Percentiles rank a stretch among this genome's conserved stretches.
phyloP scores from a whole-genome alignment of 2,329 filamentous ascomycete species.

The Colletotrichum coccodes region DNA sequence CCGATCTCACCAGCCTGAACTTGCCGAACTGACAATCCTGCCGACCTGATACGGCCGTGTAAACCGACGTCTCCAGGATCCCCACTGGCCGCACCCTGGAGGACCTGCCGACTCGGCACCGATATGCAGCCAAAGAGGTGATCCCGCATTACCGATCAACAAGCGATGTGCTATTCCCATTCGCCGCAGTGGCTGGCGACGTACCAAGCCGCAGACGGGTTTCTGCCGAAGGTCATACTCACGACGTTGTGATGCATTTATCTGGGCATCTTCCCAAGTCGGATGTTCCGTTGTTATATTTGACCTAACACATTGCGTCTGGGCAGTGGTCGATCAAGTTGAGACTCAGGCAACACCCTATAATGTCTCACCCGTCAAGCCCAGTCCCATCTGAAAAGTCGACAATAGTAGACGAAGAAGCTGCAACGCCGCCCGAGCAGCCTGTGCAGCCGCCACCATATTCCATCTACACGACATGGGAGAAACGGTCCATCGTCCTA shows the following conservation, averaged over 20 bases:
- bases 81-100: neutral
- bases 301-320: neutral
- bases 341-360: neutral
- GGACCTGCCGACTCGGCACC: constrained; percentile 27
- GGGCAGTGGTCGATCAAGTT: neutral
- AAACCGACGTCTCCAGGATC: neutral
- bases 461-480: constrained; percentile 49
- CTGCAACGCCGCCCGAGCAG: constrained; percentile 3
- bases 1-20: neutral
- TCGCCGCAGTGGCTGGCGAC: neutral
- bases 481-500: constrained; percentile 54
- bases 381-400: neutral
- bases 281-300: neutral
- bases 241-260: neutral
- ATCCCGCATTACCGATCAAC: constrained; percentile 2
- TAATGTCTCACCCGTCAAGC: constrained; percentile 10
- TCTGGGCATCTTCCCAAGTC: neutral
- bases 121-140: neutral
- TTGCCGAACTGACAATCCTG: neutral
- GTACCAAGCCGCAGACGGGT: neutral
- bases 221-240: neutral
- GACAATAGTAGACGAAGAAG: constrained; percentile 13
- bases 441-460: constrained; percentile 39
- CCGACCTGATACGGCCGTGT: neutral
- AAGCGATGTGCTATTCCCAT: neutral